phyloP scores from a whole-genome alignment of 371 early-diverging fungal genomes.

The Syncephalastrum racemosum region DNA sequence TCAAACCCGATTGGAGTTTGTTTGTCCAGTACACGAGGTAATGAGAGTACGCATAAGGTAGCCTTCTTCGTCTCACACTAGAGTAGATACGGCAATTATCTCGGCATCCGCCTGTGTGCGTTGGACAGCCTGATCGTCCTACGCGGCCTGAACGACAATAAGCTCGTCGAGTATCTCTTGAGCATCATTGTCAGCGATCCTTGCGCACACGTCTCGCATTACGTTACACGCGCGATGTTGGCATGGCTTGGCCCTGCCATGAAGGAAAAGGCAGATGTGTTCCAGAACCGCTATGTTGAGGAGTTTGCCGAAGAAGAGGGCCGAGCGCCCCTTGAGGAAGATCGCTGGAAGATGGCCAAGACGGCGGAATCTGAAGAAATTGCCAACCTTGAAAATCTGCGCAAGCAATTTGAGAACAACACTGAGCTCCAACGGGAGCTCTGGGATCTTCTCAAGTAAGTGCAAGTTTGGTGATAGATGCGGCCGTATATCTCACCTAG shows the following conservation, averaged over 20 bases:
- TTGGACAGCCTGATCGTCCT: constrained; percentile 66
- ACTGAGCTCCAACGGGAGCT: constrained; percentile 34
- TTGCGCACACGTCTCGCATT: constrained; percentile 53
- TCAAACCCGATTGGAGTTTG: constrained; percentile 64
- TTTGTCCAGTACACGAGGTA: constrained; percentile 64
- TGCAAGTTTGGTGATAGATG: background rate
- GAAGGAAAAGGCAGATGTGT: constrained; percentile 26
- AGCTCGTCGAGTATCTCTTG: constrained; percentile 53
- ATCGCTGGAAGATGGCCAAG: constrained; percentile 14
- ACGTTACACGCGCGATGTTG: constrained; percentile 44
- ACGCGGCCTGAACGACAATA: constrained; percentile 53
- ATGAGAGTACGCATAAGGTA: background rate
- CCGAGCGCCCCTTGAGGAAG: constrained; percentile 34
- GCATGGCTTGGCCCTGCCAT: constrained; percentile 55
- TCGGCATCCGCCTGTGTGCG: constrained; percentile 64
- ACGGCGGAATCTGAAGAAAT: constrained; percentile 36
- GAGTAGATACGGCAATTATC: constrained; percentile 59
- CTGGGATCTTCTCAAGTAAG: constrained; percentile 48
- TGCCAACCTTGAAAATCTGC: constrained; percentile 31
- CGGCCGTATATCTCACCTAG: no score
- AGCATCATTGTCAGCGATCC: constrained; percentile 61
- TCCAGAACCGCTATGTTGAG: constrained; percentile 29
- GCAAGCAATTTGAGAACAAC: constrained; percentile 42
- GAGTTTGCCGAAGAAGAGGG: constrained; percentile 57
- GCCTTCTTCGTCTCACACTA: background rate